Percentiles rank a stretch among this genome's conserved stretches.
These are phyloP conservation scores for Hyphopichia khmerensis DNA, from an alignment of 1,139 yeast species.

Conservation along the genomic window DNA sequence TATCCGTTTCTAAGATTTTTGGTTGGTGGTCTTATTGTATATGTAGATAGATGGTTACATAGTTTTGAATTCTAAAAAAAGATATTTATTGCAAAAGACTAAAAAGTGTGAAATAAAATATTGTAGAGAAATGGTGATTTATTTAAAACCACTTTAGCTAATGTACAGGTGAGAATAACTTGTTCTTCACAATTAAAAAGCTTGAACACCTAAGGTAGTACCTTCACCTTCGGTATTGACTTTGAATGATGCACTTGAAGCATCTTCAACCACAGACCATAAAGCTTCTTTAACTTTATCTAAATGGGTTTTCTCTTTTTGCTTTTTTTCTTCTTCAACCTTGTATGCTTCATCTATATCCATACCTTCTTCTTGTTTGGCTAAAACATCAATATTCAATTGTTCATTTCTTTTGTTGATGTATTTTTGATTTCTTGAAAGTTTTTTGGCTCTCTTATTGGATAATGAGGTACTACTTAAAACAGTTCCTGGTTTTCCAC, in stretches of 20 bases:
- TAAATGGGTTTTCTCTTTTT: constrained; percentile 23
- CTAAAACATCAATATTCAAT: constrained; percentile 47
- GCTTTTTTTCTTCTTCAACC: constrained; percentile 23
- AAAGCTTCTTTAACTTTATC: constrained; percentile 62
- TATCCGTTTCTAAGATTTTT: background rate
- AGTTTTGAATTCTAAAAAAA: background rate
- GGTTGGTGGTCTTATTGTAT: background rate
- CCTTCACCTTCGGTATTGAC: constrained; percentile 61
- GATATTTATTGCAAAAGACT: background rate
- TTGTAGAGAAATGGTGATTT: background rate
- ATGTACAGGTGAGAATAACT: background rate
- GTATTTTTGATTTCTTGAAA: constrained; percentile 76
- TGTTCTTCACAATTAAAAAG: constrained; percentile 25
- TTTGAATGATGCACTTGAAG: constrained; percentile 39
- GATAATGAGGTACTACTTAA: constrained; percentile 65
- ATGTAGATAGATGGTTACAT: background rate
- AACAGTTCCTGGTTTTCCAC: constrained; percentile 33
- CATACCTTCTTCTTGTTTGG: constrained; percentile 46
- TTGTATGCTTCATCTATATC: constrained; percentile 42
- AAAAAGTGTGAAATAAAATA: background rate
- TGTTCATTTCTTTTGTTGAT: constrained; percentile 53
- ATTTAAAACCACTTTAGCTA: background rate
- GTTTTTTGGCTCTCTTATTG: constrained; percentile 78
- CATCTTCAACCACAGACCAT: constrained; percentile 66
- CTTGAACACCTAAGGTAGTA: constrained; percentile 79